Base-by-base conservation (phyloP, 805 yeast species). In the Nakazawaea ishiwadae region DNA sequence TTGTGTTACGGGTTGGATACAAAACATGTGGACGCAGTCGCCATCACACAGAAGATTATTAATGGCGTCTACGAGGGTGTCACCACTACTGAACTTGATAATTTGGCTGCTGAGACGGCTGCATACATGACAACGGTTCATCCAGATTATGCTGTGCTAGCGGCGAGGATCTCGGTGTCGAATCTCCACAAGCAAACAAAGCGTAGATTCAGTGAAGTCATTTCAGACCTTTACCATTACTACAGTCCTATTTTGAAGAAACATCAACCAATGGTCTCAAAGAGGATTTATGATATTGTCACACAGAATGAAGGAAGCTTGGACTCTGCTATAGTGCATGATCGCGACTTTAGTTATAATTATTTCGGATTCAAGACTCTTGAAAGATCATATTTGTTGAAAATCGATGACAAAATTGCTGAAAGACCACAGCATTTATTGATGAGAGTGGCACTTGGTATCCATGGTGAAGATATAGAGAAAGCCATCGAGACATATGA, bases 31-130 rank as follows among this genome's bases (percentile, higher is more conserved):
- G 98, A 93, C 59, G 90, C 98, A 28, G 96, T 86, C 42, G 86
- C 93, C 50, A 89, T 93, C 64, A 91, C 99, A 17, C 98, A 93
- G 64, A 77, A 95, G 59, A 95, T 91, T 53, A 90, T 89, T 48
- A 77, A 93, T 11, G 99, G 99, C 61, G 96, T 93, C 43, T 93
- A 91, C 63, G 95, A 88, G 57, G 98, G 98, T 56, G 99, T 93
- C 40, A 89, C 91, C 56, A 93, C 98, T 42, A 76, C 84, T 47
- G 97, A 93, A 62, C 68, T 84, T 46, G 89, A 81, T 52, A 79
- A 81, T 54, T 63, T 83, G 39, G 66, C 98, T 37, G 97, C 98
- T 33, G 99, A 93, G 66, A 89, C 96, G 28, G 95, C 96, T 44
- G 98, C 98, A 32, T 85, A 84, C 59, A 87, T 93, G 96, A 89